Evolutionary conservation across 345 rosid species (phyloP).

Genomic region (Pistacia vera): DNA sequence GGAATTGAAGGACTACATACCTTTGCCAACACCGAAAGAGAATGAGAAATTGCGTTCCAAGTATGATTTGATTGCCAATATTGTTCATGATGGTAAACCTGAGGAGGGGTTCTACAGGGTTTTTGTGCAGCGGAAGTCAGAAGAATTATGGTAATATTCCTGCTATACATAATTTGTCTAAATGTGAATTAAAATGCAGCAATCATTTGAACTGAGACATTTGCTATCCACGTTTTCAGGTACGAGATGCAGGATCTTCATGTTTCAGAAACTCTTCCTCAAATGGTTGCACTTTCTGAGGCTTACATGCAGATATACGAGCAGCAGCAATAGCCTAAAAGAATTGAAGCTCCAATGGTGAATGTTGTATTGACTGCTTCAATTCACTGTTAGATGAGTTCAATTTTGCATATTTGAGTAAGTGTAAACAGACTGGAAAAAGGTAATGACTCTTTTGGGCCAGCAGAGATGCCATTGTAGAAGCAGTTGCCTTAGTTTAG

Average conservation of each 20-base stretch:
- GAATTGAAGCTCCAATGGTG: background rate
- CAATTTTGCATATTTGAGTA: background rate
- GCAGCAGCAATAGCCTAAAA: slow-evolving; percentile 48
- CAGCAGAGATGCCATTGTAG: background rate
- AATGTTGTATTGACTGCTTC: background rate
- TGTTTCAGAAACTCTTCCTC: slow-evolving; percentile 95
- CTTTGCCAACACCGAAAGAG: slow-evolving; percentile 67
- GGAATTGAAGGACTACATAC: slow-evolving; percentile 92
- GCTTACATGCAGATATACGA: slow-evolving; percentile 97
- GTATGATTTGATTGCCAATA: slow-evolving; percentile 90
- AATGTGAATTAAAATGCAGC: background rate
- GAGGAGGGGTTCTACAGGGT: slow-evolving; percentile 91
- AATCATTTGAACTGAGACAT: background rate
- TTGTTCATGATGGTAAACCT: slow-evolving; percentile 98
- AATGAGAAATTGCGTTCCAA: slow-evolving; percentile 63
- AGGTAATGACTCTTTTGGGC: background rate
- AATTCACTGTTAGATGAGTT: background rate
- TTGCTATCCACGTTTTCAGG: slow-evolving; percentile 44
- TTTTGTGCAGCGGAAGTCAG: slow-evolving; percentile 96
- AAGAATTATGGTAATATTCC: slow-evolving; percentile 73
- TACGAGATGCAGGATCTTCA: slow-evolving; percentile 99
- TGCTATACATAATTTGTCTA: background rate
- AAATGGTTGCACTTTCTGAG: slow-evolving; percentile 97
- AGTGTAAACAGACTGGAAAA: background rate
- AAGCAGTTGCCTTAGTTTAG: background rate